Evolutionary conservation across 2,329 filamentous ascomycete species (phyloP), one percentile per base, ranked within the genome.

Genomic region (Didymosphaeria variabile): DNA sequence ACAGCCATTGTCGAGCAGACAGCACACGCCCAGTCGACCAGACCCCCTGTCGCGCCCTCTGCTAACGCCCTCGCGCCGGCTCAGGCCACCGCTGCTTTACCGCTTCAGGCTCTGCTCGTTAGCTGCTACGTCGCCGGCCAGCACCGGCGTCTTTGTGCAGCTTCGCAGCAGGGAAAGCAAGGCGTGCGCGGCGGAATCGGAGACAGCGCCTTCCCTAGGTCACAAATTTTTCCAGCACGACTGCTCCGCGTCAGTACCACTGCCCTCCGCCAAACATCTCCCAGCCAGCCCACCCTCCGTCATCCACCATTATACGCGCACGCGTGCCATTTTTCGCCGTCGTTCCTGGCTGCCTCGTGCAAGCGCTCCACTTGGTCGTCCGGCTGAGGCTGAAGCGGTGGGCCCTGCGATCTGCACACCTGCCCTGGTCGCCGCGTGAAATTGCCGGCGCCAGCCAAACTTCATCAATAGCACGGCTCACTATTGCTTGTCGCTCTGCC

Each of bases 371-470:
- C 71, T 74, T 75, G 72, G 70, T 60, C 64, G 64, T 66, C 73
- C 74, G 72, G 69, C 67, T 74, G 74, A 77, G 73, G 72, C 74
- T 76, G 71, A 76, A 75, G 67, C 66, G 64, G 70, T 75, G 73
- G 73, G 72, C 69, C 73, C 69, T 59, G 56, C 64, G 72, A 75
- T 75, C 74, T 74, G 71, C 74, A 74, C 52, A 62, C 69, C 66
- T 44, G 70, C 70, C 74, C 74, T 76, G 68, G 71, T 73, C 68
- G 59, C 70, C 67, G 69, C 69, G 67, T 69, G 64, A 70, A 69
- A 61, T 67, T 72, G 67, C 69, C 70, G 69, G 60, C 71, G 66
- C 69, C 70, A 72, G 67, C 66, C 67, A 70, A 71, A 72, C 71
- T 67, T 66, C 61, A 55, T 59, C 59, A 59, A 65, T 64, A 64